phyloP scores from a whole-genome alignment of 306 rosid genomes.

The Abrus pulchellus region DNA sequence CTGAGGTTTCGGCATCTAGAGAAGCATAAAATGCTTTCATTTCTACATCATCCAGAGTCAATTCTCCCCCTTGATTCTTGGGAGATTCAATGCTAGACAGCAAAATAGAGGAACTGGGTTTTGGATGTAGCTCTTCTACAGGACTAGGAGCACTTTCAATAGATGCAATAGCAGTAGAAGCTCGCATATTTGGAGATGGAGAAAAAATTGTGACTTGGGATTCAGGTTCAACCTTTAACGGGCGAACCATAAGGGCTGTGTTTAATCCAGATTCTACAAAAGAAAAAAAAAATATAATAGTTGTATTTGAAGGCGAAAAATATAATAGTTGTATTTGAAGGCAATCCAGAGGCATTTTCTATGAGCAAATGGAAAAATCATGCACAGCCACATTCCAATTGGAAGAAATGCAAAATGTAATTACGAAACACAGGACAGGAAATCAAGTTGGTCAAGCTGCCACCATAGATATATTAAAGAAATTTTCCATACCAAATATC shows the following conservation, averaged over 20 bases:
- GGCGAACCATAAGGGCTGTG: conserved; percentile 50
- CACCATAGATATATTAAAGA: not conserved
- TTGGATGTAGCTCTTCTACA: conserved; percentile 39
- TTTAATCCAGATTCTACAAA: conserved; percentile 53
- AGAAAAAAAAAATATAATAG: conserved; percentile 29
- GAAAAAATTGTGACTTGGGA: conserved; percentile 39
- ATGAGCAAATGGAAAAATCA: conserved; percentile 34
- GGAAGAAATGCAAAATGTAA: conserved; percentile 37
- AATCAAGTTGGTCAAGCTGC: conserved; percentile 20
- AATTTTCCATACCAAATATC: conserved; percentile 17
- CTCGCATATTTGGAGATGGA: conserved; percentile 43
- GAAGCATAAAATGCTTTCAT: conserved; percentile 65
- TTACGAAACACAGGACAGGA: not conserved
- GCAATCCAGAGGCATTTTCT: conserved; percentile 8
- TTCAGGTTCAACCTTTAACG: conserved; percentile 56
- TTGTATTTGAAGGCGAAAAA: not conserved
- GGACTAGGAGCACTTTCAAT: conserved; percentile 30
- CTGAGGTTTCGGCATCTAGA: conserved; percentile 55
- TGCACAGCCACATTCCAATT: conserved; percentile 29
- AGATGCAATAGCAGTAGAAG: conserved; percentile 29
- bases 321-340: conserved; percentile 10
- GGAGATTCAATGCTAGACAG: conserved; percentile 46
- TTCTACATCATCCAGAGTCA: conserved; percentile 55
- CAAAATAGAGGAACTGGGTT: conserved; percentile 31
- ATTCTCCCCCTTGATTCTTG: conserved; percentile 48